phyloP scores from a whole-genome alignment of 2,329 filamentous ascomycete species.

The Scedosporium boydii region DNA sequence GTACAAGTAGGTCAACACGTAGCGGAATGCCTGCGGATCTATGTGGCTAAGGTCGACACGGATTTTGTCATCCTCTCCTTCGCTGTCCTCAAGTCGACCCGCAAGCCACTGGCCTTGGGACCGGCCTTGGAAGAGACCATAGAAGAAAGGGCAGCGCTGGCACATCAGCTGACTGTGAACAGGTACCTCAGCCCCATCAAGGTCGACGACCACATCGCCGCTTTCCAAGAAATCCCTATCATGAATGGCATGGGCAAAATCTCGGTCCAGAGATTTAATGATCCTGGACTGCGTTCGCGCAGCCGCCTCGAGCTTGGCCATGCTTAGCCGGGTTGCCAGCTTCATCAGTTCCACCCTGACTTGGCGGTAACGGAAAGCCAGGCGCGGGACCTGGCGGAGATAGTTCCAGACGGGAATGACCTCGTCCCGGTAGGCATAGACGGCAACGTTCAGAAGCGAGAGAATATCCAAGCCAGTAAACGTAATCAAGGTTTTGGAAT shows the following conservation, averaged over 20 bases:
- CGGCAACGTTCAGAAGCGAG: slow-evolving; percentile 66
- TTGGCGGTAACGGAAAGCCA: slow-evolving; percentile 67
- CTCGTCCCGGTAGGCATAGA: slow-evolving; percentile 73
- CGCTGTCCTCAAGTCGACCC: slow-evolving; percentile 43
- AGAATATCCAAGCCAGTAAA: slow-evolving; percentile 66
- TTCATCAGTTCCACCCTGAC: slow-evolving; percentile 83
- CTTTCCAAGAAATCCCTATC: slow-evolving; percentile 67
- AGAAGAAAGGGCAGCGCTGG: slow-evolving; percentile 83
- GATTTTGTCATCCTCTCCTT: slow-evolving; percentile 32
- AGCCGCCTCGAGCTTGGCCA: slow-evolving; percentile 65
- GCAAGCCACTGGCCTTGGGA: slow-evolving; percentile 78
- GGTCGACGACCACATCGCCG: slow-evolving; percentile 68
- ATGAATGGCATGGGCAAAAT: slow-evolving; percentile 60
- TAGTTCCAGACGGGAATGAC: slow-evolving; percentile 83
- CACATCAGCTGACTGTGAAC: slow-evolving; percentile 75
- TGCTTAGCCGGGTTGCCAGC: slow-evolving; percentile 60
- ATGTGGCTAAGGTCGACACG: slow-evolving; percentile 79
- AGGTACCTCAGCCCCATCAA: slow-evolving; percentile 61
- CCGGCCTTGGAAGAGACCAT: slow-evolving; percentile 81
- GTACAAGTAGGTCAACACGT: slow-evolving; percentile 76
- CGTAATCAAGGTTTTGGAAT: slow-evolving; percentile 47
- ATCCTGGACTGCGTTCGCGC: slow-evolving; percentile 65
- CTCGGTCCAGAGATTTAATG: slow-evolving; percentile 52
- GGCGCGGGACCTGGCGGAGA: slow-evolving; percentile 52
- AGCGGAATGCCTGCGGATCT: slow-evolving; percentile 59